These are phyloP conservation scores for Pythium angustatum DNA, from an alignment of 352 stramenopile species.

Conservation along the genomic window DNA sequence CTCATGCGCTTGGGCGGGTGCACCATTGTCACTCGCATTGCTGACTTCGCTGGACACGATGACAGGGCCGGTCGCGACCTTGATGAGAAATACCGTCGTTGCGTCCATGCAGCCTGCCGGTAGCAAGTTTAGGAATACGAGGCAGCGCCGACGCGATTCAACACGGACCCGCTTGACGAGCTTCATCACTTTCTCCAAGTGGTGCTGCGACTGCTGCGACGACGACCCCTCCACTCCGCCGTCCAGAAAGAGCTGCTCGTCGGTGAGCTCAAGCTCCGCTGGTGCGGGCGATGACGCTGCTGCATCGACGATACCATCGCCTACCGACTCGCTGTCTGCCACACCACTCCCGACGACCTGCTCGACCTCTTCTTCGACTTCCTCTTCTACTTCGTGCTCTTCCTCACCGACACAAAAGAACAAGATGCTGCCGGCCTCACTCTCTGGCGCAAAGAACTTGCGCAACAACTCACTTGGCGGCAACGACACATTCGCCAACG, in stretches of 20 bases:
- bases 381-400: slow-evolving; percentile 73
- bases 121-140: slow-evolving; percentile 69
- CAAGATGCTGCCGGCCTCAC: slow-evolving; percentile 61
- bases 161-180: slow-evolving; percentile 51
- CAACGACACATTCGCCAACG: slow-evolving; percentile 22
- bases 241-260: slow-evolving; percentile 77
- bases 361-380: slow-evolving; percentile 82
- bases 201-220: slow-evolving; percentile 20
- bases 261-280: slow-evolving; percentile 38
- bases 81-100: slow-evolving; percentile 80
- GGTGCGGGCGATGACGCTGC: slow-evolving; percentile 8
- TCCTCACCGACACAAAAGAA: slow-evolving; percentile 79
- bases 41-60: slow-evolving; percentile 33
- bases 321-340: slow-evolving; percentile 1
- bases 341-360: slow-evolving; percentile 39
- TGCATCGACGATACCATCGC: background rate
- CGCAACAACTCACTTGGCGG: slow-evolving; percentile 42
- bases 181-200: slow-evolving; percentile 43
- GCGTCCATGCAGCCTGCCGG: slow-evolving; percentile 61
- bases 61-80: slow-evolving; percentile 56
- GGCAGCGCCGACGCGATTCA: slow-evolving; percentile 56
- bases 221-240: slow-evolving; percentile 16
- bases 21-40: slow-evolving; percentile 21
- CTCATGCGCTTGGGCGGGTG: slow-evolving; percentile 26
- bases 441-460: slow-evolving; percentile 59